phyloP scores from a whole-genome alignment of 192 early-diverging fungal species.

The Gryganskiella cystojenkinii region DNA sequence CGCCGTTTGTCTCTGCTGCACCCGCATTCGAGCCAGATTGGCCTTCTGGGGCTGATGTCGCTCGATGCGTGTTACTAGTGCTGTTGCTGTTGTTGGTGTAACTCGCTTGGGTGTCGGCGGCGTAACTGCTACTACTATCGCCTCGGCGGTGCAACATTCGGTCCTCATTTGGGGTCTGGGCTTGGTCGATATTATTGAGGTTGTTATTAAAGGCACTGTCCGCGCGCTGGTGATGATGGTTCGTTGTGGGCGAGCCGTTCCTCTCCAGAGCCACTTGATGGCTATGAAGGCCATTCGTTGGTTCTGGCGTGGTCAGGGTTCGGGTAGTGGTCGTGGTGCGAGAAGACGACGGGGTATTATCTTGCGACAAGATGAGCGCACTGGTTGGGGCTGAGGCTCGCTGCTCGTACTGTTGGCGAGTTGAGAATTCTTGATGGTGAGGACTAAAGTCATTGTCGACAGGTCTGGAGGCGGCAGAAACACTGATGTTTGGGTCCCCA shows the following conservation, averaged over 20 bases:
- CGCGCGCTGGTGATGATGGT: constrained; percentile 15
- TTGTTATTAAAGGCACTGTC: constrained; percentile 11
- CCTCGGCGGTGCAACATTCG: constrained; percentile 1
- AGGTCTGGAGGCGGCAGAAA: constrained; percentile 2
- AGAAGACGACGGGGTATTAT: constrained; percentile 54
- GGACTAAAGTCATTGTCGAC: neutral
- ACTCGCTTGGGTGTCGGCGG: neutral
- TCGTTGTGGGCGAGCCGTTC: constrained; percentile 6
- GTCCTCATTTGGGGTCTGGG: neutral
- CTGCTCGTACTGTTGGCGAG: constrained; percentile 15
- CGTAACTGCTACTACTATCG: constrained; percentile 1
- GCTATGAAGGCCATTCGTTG: constrained; percentile 9
- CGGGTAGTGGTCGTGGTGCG: constrained; percentile 49
- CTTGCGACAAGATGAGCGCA: constrained; percentile 52
- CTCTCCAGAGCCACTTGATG: constrained; percentile 19
- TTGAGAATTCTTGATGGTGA: constrained; percentile 4
- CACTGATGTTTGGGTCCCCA: constrained; percentile 1
- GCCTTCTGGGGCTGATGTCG: constrained; percentile 11
- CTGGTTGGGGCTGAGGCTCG: constrained; percentile 20
- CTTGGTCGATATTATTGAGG: constrained; percentile 6
- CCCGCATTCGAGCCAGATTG: neutral
- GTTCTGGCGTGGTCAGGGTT: constrained; percentile 43
- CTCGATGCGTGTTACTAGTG: neutral
- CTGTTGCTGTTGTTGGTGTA: constrained; percentile 17
- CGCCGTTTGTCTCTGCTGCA: constrained; percentile 8